Evolutionary conservation across 1,284 basidiomycete genomes (phyloP).

Genomic region (Abortiporus biennis): DNA sequence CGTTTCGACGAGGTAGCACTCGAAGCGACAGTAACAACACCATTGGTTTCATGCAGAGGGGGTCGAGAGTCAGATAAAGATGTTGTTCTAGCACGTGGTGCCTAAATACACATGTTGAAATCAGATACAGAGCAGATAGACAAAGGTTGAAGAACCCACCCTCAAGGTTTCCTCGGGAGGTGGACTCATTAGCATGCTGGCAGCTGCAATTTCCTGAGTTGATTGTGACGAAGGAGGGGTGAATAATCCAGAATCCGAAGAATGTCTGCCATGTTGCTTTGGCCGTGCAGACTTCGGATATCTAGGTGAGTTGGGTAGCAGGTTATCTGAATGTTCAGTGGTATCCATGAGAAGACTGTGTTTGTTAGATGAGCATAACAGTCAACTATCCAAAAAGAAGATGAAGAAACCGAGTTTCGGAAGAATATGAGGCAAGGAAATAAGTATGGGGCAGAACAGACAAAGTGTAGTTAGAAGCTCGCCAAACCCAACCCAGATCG

Average conservation of each 20-base stretch:
- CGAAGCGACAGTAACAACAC: not conserved
- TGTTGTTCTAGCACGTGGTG: slow-evolving; percentile 14
- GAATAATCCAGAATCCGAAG: slow-evolving; percentile 18
- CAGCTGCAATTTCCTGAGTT: slow-evolving; percentile 15
- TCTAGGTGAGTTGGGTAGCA: too few relatives aligned
- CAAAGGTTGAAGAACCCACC: slow-evolving; percentile 10
- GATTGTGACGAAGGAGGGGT: slow-evolving; percentile 24
- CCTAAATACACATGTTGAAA: slow-evolving; percentile 9
- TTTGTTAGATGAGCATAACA: too few relatives aligned
- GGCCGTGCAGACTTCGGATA: too few relatives aligned
- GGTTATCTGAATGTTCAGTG: too few relatives aligned
- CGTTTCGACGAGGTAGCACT: slow-evolving; percentile 24
- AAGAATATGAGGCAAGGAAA: too few relatives aligned
- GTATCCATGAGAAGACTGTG: too few relatives aligned
- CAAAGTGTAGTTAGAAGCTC: too few relatives aligned
- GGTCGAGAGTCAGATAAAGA: slow-evolving; percentile 7
- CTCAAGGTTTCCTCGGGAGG: slow-evolving; percentile 37
- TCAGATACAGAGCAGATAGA: slow-evolving; percentile 13
- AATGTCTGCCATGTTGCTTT: not conserved
- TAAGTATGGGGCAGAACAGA: too few relatives aligned
- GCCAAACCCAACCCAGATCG: too few relatives aligned
- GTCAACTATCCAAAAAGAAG: too few relatives aligned
- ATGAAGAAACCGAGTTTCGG: too few relatives aligned
- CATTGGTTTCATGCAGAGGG: not conserved
- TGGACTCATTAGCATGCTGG: slow-evolving; percentile 34